A percentile compares a stretch with the other conserved stretches of the same genome.
phyloP scores from a whole-genome alignment of 2,329 filamentous ascomycete genomes.

The Coniochaeta pulveracea region DNA sequence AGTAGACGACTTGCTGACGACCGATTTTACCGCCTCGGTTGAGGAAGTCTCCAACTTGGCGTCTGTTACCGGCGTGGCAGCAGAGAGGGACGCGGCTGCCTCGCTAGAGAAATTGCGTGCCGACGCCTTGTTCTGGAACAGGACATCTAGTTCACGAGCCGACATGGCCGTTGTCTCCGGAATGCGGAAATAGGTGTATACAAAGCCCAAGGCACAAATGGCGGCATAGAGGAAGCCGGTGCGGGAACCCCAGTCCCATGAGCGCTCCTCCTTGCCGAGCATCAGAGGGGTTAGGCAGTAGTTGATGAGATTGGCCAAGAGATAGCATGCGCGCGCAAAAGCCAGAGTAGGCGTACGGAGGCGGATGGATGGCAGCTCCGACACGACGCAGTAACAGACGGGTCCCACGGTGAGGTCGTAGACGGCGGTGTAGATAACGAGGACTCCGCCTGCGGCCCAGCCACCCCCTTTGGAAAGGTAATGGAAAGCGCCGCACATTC shows the following conservation, averaged over 20 bases:
- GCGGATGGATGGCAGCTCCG: slow-evolving; percentile 14
- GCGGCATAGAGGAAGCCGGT: slow-evolving; percentile 13
- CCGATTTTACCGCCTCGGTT: no score
- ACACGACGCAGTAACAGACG: slow-evolving; percentile 14
- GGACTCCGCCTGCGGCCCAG: slow-evolving; percentile 12
- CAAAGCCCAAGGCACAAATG: slow-evolving; percentile 29
- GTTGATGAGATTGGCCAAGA: slow-evolving; percentile 10
- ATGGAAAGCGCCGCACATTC: slow-evolving; percentile 21
- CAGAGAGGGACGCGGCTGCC: background rate
- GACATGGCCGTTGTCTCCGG: slow-evolving; percentile 13
- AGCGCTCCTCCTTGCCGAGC: slow-evolving; percentile 8
- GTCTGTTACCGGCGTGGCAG: no score
- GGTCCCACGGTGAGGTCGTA: slow-evolving; percentile 16
- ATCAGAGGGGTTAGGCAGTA: slow-evolving; percentile 13
- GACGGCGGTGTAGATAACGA: slow-evolving; percentile 12
- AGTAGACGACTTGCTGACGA: no score
- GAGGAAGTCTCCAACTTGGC: no score
- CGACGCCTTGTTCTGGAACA: slow-evolving; percentile 12
- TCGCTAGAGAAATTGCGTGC: slow-evolving; percentile 10
- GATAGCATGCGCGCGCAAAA: slow-evolving; percentile 11
- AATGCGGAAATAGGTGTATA: slow-evolving; percentile 13
- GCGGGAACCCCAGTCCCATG: slow-evolving; percentile 11
- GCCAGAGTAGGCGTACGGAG: slow-evolving; percentile 11
- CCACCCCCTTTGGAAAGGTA: slow-evolving; percentile 15
- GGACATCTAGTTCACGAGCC: slow-evolving; percentile 12